Conservation (phyloP, 768 basidiomycete species). For the Sporobolomyces phaffii region DNA sequence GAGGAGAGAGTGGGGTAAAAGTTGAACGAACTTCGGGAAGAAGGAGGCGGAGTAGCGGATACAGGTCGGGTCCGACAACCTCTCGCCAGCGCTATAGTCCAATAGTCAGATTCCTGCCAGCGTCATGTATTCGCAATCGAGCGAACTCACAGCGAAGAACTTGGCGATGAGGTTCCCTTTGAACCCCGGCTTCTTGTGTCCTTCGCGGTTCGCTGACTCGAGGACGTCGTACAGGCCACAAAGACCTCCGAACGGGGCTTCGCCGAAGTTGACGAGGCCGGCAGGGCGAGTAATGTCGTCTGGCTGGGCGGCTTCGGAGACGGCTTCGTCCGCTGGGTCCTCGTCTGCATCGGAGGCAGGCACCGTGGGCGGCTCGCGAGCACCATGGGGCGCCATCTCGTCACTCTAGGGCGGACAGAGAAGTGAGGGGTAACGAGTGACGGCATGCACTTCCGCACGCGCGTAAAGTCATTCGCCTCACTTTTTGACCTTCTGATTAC, state of each 20-base stretch:
- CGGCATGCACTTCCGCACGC: too few species aligned
- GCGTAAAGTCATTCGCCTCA: too few species aligned
- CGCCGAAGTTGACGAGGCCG: conserved; percentile 1
- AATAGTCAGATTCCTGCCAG: neutral
- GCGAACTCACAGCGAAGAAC: conserved; percentile 17
- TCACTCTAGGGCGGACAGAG: too few species aligned
- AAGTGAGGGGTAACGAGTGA: too few species aligned
- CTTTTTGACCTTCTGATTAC: neutral
- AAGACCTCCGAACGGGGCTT: conserved; percentile 9
- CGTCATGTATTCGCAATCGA: neutral
- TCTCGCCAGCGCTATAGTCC: conserved; percentile 59
- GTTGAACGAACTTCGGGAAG: conserved; percentile 59
- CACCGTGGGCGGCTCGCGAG: neutral
- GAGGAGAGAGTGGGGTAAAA: conserved; percentile 54
- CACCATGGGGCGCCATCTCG: neutral
- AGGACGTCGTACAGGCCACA: conserved; percentile 11
- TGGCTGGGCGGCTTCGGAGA: neutral
- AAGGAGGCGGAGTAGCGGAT: conserved; percentile 79
- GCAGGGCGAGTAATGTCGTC: conserved; percentile 25
- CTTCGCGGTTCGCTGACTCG: conserved; percentile 30
- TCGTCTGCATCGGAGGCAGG: neutral
- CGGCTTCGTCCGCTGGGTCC: neutral
- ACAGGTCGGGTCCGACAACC: conserved; percentile 78
- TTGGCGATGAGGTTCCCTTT: conserved; percentile 15
- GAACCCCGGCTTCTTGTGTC: conserved; percentile 16